phyloP scores from a whole-genome alignment of 108 stramenopile species.

The Asterionellopsis glacialis region DNA sequence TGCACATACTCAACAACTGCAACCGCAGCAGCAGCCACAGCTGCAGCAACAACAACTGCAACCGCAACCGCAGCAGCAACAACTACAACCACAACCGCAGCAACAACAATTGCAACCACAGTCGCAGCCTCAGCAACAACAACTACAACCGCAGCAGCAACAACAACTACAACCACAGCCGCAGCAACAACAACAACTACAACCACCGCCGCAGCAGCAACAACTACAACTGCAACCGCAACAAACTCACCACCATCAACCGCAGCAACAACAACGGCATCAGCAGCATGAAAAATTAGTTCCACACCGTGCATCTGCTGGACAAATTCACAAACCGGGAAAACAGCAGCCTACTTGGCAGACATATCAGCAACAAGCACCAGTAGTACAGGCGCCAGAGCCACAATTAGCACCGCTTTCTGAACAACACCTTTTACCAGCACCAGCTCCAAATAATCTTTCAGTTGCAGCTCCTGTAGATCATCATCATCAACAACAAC shows the following conservation, averaged over 20 bases:
- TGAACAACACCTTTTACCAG: too few relatives aligned
- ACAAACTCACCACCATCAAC: not conserved
- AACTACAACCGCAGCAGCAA: not conserved
- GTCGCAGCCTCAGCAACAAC: not conserved
- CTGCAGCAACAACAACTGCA: not conserved
- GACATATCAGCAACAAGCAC: too few relatives aligned
- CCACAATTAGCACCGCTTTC: too few relatives aligned
- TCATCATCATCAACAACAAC: too few relatives aligned
- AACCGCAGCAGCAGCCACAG: not conserved
- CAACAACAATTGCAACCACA: not conserved
- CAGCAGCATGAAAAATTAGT: slow-evolving; percentile 5
- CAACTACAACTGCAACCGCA: not conserved
- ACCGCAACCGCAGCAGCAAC: too few relatives aligned
- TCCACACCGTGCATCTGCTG: slow-evolving; percentile 6
- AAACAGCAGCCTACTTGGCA: not conserved
- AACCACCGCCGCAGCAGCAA: not conserved
- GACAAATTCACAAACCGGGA: slow-evolving; percentile 10
- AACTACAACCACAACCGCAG: slow-evolving; percentile 2
- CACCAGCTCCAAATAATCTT: not conserved
- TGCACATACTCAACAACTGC: not conserved
- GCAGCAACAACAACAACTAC: not conserved
- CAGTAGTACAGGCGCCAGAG: too few relatives aligned
- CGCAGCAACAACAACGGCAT: not conserved
- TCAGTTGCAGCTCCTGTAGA: not conserved
- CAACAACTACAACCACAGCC: not conserved